Evolutionary conservation across 2,329 filamentous ascomycete genomes (phyloP).

Genomic region (Fusarium hainanense): DNA sequence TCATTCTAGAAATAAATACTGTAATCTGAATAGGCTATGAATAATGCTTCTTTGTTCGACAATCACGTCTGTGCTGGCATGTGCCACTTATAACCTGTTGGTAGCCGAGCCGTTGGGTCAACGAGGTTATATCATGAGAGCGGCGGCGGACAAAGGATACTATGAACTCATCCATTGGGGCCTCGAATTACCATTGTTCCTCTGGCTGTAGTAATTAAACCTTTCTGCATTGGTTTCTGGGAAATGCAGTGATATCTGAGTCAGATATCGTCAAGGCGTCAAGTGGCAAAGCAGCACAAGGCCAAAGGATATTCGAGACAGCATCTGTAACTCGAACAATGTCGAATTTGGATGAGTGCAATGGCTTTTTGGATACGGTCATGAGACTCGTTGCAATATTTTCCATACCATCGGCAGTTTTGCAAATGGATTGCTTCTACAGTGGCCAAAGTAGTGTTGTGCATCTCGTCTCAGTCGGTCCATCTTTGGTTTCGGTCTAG

Average conservation of each 20-base stretch:
- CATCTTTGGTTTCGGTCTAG: slow-evolving; percentile 23
- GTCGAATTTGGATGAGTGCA: background rate
- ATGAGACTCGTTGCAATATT: background rate
- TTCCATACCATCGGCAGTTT: background rate
- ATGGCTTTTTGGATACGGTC: background rate
- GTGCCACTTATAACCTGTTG: slow-evolving; percentile 3
- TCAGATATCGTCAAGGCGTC: slow-evolving; percentile 34
- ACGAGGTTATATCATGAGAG: background rate
- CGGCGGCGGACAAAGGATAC: background rate
- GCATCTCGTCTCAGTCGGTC: slow-evolving; percentile 22
- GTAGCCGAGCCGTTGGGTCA: slow-evolving; percentile 12
- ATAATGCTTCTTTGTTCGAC: background rate
- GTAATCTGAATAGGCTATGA: background rate
- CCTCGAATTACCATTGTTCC: background rate
- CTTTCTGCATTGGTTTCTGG: background rate
- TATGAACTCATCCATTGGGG: slow-evolving; percentile 10
- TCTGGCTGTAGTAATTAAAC: background rate
- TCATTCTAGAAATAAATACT: background rate
- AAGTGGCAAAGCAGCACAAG: slow-evolving; percentile 32
- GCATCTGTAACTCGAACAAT: slow-evolving; percentile 28
- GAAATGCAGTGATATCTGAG: slow-evolving; percentile 27
- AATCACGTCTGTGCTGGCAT: slow-evolving; percentile 7
- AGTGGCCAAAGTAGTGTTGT: slow-evolving; percentile 6
- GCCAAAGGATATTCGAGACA: slow-evolving; percentile 9
- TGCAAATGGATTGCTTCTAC: background rate